These are phyloP conservation scores for Aegilops sharonensis DNA, from an alignment of 176 grass and related monocot genomes.

Conservation along the genomic window DNA sequence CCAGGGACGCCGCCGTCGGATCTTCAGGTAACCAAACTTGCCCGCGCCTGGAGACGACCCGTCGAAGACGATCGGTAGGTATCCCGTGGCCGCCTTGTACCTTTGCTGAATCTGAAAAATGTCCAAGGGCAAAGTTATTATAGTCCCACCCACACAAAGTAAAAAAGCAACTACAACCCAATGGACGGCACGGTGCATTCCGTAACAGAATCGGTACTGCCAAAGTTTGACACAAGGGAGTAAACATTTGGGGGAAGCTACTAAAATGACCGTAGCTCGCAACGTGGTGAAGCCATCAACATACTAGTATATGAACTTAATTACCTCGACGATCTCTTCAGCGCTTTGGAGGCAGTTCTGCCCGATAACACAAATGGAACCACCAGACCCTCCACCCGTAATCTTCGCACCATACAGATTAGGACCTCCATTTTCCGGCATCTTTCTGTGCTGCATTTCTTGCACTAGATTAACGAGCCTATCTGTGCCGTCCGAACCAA, in stretches of 20 bases:
- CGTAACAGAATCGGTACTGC: not conserved
- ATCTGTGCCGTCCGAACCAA: slow-evolving; percentile 83
- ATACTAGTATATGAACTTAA: not conserved
- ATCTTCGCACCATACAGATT: slow-evolving; percentile 78
- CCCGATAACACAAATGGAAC: slow-evolving; percentile 61
- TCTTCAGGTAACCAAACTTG: slow-evolving; percentile 83
- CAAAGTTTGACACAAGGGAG: not conserved
- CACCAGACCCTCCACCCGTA: slow-evolving; percentile 69
- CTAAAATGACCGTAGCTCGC: too few species aligned
- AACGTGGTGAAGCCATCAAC: not conserved
- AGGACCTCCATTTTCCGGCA: not conserved
- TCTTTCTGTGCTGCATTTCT: slow-evolving; percentile 64
- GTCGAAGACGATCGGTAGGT: slow-evolving; percentile 69
- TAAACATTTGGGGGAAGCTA: not conserved
- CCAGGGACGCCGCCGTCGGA: slow-evolving; percentile 16
- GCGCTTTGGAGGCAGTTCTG: slow-evolving; percentile 60
- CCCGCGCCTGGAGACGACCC: slow-evolving; percentile 84
- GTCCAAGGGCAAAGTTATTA: not conserved
- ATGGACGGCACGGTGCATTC: not conserved
- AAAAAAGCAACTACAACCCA: not conserved
- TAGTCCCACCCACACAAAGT: not conserved
- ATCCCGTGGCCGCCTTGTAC: slow-evolving; percentile 79
- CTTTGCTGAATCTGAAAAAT: slow-evolving; percentile 80
- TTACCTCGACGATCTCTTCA: slow-evolving; percentile 70
- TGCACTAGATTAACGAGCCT: slow-evolving; percentile 66